Evolutionary conservation across 1,139 yeast genomes (phyloP).

Genomic region (Diutina mesorugosa): DNA sequence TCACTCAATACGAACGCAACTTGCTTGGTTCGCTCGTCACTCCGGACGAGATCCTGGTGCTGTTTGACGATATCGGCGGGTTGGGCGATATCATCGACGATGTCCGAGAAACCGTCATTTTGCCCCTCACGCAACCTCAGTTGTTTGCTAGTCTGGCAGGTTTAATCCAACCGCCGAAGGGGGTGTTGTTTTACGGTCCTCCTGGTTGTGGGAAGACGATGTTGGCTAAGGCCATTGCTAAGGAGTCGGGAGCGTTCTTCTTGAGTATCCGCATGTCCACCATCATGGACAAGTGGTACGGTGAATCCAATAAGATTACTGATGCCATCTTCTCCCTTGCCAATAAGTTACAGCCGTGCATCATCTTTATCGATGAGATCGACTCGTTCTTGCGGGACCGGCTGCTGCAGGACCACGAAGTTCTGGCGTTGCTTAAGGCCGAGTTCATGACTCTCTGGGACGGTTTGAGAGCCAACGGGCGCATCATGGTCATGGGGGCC

Average conservation of each 20-base stretch:
- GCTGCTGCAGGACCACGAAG: slow-evolving; percentile 80
- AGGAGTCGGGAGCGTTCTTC: slow-evolving; percentile 86
- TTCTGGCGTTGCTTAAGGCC: slow-evolving; percentile 89
- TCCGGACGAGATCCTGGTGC: slow-evolving; percentile 68
- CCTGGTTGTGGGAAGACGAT: slow-evolving; percentile 98
- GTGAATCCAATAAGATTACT: slow-evolving; percentile 88
- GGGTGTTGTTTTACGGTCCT: slow-evolving; percentile 87
- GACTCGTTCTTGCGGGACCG: slow-evolving; percentile 90
- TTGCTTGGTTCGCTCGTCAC: slow-evolving; percentile 69
- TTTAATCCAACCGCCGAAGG: slow-evolving; percentile 81
- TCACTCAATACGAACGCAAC: slow-evolving; percentile 68
- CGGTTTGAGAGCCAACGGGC: slow-evolving; percentile 67
- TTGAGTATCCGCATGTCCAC: slow-evolving; percentile 88
- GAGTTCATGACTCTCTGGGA: slow-evolving; percentile 99
- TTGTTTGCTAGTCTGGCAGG: slow-evolving; percentile 49
- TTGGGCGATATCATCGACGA: slow-evolving; percentile 72
- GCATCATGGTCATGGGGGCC: slow-evolving; percentile 86
- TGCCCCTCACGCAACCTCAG: slow-evolving; percentile 72
- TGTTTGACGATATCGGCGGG: slow-evolving; percentile 82
- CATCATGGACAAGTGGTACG: slow-evolving; percentile 97
- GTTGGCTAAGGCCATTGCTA: slow-evolving; percentile 92
- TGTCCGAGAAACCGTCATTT: slow-evolving; percentile 72
- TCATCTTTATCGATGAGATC: slow-evolving; percentile 90
- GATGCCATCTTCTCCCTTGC: slow-evolving; percentile 92
- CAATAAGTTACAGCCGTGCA: slow-evolving; percentile 83